Conservation (phyloP, 805 yeast genomes). For the Wickerhamiella spandovensis region DNA sequence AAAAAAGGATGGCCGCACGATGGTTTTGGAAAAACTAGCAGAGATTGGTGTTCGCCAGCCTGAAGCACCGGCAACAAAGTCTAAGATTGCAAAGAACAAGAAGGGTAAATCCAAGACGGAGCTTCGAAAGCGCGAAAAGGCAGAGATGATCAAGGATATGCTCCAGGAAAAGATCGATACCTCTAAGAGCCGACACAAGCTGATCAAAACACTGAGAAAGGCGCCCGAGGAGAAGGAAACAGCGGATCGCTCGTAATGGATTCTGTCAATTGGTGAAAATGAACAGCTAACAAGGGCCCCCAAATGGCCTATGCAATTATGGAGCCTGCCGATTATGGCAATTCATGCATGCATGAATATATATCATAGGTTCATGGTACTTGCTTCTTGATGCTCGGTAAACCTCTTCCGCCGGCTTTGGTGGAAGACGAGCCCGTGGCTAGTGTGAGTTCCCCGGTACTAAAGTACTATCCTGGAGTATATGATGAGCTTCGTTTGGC, state of each 20-base stretch:
- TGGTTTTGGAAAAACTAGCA: constrained; percentile 18
- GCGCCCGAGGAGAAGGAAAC: constrained; percentile 7
- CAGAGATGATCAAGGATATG: constrained; percentile 17
- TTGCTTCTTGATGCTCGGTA: not conserved
- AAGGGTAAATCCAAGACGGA: constrained; percentile 12
- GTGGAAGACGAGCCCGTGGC: not conserved
- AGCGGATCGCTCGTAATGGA: not conserved
- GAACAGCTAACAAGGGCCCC: too few species aligned
- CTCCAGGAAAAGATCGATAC: constrained; percentile 20
- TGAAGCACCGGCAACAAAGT: not conserved
- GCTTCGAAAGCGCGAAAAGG: constrained; percentile 11
- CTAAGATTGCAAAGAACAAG: constrained; percentile 2
- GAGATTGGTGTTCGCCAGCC: constrained; percentile 17
- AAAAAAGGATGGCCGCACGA: constrained; percentile 12
- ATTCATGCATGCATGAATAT: not conserved
- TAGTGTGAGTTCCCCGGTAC: not conserved
- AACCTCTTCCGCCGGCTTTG: not conserved
- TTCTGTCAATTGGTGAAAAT: too few species aligned
- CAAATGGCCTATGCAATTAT: too few species aligned
- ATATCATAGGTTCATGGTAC: not conserved
- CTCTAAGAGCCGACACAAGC: constrained; percentile 18
- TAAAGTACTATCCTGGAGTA: not conserved
- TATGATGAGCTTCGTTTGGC: not conserved
- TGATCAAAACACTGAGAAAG: constrained; percentile 16
- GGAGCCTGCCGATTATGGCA: too few species aligned